Conservation (phyloP, 2,329 filamentous ascomycete species). For the Aspergillus niger region DNA sequence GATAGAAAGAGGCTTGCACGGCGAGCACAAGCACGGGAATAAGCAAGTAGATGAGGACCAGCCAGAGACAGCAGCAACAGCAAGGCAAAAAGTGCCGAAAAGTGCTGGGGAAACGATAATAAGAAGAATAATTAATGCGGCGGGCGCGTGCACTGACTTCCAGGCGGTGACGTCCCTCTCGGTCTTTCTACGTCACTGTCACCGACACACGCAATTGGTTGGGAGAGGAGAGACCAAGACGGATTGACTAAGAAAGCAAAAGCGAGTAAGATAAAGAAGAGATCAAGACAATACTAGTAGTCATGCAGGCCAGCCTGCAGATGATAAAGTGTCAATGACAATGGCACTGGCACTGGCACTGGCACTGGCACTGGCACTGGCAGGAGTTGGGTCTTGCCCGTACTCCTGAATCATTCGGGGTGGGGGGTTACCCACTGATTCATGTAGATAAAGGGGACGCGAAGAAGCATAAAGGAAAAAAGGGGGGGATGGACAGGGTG, state of each 20-base stretch:
- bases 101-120: conserved; percentile 13
- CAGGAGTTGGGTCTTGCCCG: too few relatives aligned
- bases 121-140: conserved; percentile 3
- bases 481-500: background rate
- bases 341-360: too few relatives aligned
- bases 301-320: too few relatives aligned
- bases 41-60: background rate
- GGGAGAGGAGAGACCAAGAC: background rate
- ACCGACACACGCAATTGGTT: background rate
- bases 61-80: background rate
- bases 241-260: background rate
- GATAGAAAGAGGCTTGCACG: background rate
- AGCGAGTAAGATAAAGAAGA: background rate
- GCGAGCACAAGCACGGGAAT: background rate
- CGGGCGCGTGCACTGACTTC: conserved; percentile 14
- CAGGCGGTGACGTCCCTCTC: conserved; percentile 25
- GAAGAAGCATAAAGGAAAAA: background rate
- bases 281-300: too few relatives aligned
- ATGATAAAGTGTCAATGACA: too few relatives aligned
- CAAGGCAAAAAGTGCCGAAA: background rate
- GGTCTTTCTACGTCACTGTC: conserved; percentile 7
- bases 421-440: background rate
- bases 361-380: too few relatives aligned
- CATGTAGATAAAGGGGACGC: background rate
- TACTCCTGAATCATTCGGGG: too few relatives aligned